Evolutionary conservation across 1,284 basidiomycete genomes (phyloP), one percentile per base, ranked within the genome.

Genomic region (Cystobasidiaceae sp.): DNA sequence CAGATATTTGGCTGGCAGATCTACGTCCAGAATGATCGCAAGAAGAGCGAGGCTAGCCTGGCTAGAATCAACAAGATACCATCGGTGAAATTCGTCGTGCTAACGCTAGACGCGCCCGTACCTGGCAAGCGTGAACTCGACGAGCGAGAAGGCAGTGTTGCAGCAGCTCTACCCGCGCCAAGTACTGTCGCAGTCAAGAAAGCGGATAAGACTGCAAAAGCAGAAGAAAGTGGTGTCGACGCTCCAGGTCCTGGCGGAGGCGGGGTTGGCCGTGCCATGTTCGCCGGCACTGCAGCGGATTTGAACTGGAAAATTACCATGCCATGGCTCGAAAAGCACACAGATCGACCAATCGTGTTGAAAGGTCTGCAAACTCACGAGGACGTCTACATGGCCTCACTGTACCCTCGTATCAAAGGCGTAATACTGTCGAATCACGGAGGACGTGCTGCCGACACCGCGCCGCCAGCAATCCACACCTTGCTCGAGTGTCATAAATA

Each of bases 31-130:
- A 80, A 80, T 50, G 83, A 90, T 73, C 83, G 90, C 54, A 74
- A 78, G 4, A 80, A 84, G 27, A 89, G 90, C 1, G 84, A 85
- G 71, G 82, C 84, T 68, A 85, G 89, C 37, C 82, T 96, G 33
- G 81, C 80, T 44, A 85, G 89, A 67, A 82, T 91, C 23, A 86
- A 89, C 70, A 73, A 75, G 19, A 77, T 87, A 9, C 88, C 88
- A 0, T 90, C 87, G 37, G 44, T 62, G 76, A 89, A 86, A 58
- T 91, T 90, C 0, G 88, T 97, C 59, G 90, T 91, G 77, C 78
- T 96, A 46, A 96, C 93, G 0, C 92, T 93, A 2, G 93, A 96
- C 78, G 90, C 91, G 4, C 82, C 90, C 4, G 85, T 90, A 6
- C 83, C 89, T 6, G 88, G 91, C 13, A 92, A 93, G 74, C 82